phyloP scores from a whole-genome alignment of 176 grass and related monocot genomes.

The Themeda triandra region DNA sequence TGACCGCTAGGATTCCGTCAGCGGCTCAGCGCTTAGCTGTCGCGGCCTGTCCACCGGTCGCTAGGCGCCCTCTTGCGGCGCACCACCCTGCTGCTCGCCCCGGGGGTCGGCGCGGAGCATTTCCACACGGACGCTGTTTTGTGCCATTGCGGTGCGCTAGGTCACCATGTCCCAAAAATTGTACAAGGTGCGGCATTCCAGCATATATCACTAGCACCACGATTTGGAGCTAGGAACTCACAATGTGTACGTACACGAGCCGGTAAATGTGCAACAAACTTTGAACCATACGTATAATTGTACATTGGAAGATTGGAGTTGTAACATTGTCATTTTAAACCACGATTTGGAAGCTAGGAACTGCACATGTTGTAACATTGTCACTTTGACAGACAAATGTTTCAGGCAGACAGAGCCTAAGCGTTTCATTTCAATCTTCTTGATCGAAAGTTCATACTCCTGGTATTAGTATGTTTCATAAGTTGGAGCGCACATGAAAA shows the following conservation, averaged over 20 bases:
- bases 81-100: not conserved
- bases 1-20: too few species aligned
- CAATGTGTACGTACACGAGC: not conserved
- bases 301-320: not conserved
- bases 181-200: too few species aligned
- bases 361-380: not conserved
- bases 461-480: not conserved
- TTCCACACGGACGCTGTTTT: not conserved
- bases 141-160: not conserved
- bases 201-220: too few species aligned
- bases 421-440: not conserved
- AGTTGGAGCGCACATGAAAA: not conserved
- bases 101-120: not conserved
- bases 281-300: not conserved
- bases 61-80: not conserved
- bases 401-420: not conserved
- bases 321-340: not conserved
- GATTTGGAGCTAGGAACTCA: too few species aligned
- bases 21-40: not conserved
- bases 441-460: not conserved
- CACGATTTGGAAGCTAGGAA: too few species aligned
- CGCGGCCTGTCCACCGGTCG: not conserved
- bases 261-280: not conserved
- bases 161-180: too few species aligned
- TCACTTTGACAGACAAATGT: not conserved